Conservation (phyloP, 2,329 filamentous ascomycete genomes). For the Sphaerostilbella broomeana region DNA sequence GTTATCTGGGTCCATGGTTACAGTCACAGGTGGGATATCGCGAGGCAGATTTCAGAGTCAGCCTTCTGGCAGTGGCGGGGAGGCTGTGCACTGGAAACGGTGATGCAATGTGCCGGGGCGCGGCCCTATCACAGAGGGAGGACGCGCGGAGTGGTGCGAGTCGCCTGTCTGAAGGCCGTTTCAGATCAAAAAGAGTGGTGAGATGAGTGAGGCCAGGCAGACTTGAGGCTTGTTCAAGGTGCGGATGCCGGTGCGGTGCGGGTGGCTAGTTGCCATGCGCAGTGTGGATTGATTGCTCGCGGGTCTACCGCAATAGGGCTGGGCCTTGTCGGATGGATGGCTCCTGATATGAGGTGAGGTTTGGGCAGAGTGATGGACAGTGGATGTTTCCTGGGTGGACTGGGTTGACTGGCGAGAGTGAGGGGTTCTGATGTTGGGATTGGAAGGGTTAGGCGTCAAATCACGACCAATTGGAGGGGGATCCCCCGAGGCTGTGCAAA, state of each 20-base stretch:
- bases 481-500: constrained; percentile 14
- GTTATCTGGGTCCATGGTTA: constrained; percentile 37
- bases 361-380: constrained; percentile 5
- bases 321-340: constrained; percentile 6
- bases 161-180: constrained; percentile 11
- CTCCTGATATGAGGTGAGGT: constrained; percentile 5
- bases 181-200: constrained; percentile 8
- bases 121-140: constrained; percentile 13
- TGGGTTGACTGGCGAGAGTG: constrained; percentile 4
- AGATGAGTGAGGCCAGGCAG: constrained; percentile 4
- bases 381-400: constrained; percentile 6
- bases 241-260: constrained; percentile 9
- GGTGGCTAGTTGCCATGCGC: constrained; percentile 11
- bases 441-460: constrained; percentile 14
- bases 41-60: constrained; percentile 42
- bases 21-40: constrained; percentile 15
- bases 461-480: constrained; percentile 10
- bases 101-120: constrained; percentile 18
- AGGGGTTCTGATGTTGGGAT: constrained; percentile 1
- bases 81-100: constrained; percentile 20
- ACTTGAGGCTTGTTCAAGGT: constrained; percentile 5
- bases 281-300: constrained; percentile 8
- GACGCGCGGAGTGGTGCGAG: constrained; percentile 13
- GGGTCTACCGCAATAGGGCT: constrained; percentile 10
- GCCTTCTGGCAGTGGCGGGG: constrained; percentile 38